Conservation (phyloP, 2,329 filamentous ascomycete species). For the Nigrospora oryzae region DNA sequence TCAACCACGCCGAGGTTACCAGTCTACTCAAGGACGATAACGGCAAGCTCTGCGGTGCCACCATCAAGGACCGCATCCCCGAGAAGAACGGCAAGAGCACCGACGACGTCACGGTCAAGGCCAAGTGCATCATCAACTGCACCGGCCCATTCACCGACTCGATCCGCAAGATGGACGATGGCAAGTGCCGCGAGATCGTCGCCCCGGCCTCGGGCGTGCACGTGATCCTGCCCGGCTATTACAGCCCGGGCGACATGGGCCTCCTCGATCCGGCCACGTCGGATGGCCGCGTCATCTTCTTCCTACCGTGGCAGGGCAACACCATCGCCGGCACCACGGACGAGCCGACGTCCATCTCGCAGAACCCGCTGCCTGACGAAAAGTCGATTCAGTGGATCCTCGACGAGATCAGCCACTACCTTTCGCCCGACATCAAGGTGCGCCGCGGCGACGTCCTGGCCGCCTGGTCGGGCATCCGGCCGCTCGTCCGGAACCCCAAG, state of each 20-base stretch:
- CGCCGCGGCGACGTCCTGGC: conserved; percentile 81
- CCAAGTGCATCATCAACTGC: conserved; percentile 79
- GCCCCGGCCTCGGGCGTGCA: conserved; percentile 81
- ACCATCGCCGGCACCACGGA: conserved; percentile 87
- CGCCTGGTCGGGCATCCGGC: conserved; percentile 82
- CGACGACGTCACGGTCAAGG: conserved; percentile 62
- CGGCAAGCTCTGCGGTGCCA: conserved; percentile 67
- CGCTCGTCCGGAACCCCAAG: conserved; percentile 78
- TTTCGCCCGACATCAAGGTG: conserved; percentile 77
- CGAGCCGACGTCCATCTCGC: conserved; percentile 62
- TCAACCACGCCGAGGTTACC: conserved; percentile 79
- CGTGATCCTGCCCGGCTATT: conserved; percentile 80
- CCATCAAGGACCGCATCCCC: conserved; percentile 60
- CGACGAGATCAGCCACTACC: conserved; percentile 71
- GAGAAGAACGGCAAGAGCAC: conserved; percentile 54
- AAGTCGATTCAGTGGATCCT: conserved; percentile 85
- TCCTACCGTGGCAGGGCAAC: conserved; percentile 88
- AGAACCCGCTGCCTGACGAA: conserved; percentile 70
- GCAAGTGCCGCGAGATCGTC: conserved; percentile 64
- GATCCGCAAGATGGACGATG: conserved; percentile 78
- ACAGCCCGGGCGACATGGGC: conserved; percentile 78
- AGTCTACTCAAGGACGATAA: conserved; percentile 64
- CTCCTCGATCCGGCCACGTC: conserved; percentile 81
- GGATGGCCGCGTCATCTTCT: conserved; percentile 86
- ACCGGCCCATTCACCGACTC: conserved; percentile 83